A percentile compares a stretch with the other conserved stretches of the same genome.
Conservation (phyloP, 2,329 filamentous ascomycete genomes). For the Graphiopsis chlorocephala region DNA sequence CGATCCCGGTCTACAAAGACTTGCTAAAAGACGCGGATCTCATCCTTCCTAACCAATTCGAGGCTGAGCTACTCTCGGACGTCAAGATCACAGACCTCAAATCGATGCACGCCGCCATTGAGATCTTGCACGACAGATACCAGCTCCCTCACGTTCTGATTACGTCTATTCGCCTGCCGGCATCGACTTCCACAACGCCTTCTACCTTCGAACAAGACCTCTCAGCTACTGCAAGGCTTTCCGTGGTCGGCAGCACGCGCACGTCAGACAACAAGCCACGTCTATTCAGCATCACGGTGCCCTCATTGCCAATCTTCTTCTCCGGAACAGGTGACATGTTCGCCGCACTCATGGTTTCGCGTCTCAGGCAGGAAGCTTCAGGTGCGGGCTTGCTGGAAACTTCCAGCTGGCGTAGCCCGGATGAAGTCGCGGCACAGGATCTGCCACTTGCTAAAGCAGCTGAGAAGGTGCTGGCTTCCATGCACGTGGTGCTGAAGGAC, state of each 20-base stretch:
- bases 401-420: slow-evolving; percentile 72
- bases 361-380: slow-evolving; percentile 77
- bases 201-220: slow-evolving; percentile 23
- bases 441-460: slow-evolving; percentile 79
- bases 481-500: slow-evolving; percentile 77
- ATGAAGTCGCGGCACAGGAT: slow-evolving; percentile 65
- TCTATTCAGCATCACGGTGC: slow-evolving; percentile 85
- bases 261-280: slow-evolving; percentile 64
- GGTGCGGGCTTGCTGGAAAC: slow-evolving; percentile 51
- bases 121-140: slow-evolving; percentile 65
- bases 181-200: slow-evolving; percentile 48
- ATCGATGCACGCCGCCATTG: slow-evolving; percentile 71
- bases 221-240: slow-evolving; percentile 25
- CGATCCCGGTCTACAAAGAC: slow-evolving; percentile 84
- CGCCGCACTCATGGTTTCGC: slow-evolving; percentile 81
- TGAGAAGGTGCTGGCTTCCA: slow-evolving; percentile 85
- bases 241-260: slow-evolving; percentile 74
- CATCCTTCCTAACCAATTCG: slow-evolving; percentile 94
- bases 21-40: slow-evolving; percentile 80
- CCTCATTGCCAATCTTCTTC: slow-evolving; percentile 88
- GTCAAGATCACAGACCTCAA: slow-evolving; percentile 74
- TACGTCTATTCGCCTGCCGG: slow-evolving; percentile 75
- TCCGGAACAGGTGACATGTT: slow-evolving; percentile 99
- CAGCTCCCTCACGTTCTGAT: slow-evolving; percentile 82
- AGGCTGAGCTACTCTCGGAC: slow-evolving; percentile 89